Evolutionary conservation across 2,329 filamentous ascomycete genomes (phyloP).

Genomic region (Venturia carpophila): DNA sequence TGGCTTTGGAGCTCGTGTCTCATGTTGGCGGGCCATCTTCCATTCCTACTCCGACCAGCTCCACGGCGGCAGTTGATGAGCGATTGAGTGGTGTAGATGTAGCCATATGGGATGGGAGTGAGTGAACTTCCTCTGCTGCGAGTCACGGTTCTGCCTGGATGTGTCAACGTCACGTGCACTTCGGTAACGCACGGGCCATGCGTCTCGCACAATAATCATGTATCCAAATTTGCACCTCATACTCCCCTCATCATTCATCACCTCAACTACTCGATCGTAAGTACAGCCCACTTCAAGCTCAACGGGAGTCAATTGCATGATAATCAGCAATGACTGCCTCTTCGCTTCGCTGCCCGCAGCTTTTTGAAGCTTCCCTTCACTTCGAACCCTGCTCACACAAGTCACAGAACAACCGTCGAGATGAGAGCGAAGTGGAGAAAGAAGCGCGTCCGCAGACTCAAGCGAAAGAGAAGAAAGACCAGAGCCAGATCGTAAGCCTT

Average conservation of each 20-base stretch:
- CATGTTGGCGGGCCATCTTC: not conserved
- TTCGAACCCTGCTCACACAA: constrained; percentile 4
- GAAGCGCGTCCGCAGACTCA: constrained; percentile 98
- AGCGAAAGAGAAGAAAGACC: constrained; percentile 99
- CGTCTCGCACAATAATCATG: not conserved
- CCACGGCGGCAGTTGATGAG: not conserved
- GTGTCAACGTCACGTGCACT: not conserved
- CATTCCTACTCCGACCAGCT: not conserved
- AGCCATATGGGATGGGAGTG: not conserved
- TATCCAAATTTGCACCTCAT: not conserved
- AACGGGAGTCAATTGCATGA: constrained; percentile 5
- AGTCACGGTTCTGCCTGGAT: too few species aligned
- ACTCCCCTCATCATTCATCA: not conserved
- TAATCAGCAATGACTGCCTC: not conserved
- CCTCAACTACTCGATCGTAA: constrained; percentile 2
- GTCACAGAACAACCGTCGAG: constrained; percentile 29
- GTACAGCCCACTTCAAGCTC: not conserved
- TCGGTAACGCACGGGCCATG: not conserved
- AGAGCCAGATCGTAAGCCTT: constrained; percentile 82
- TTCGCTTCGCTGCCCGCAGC: not conserved
- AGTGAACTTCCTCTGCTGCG: not conserved
- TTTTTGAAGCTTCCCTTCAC: not conserved
- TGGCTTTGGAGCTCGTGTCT: not conserved
- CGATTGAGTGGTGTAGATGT: not conserved
- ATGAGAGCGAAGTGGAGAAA: constrained; percentile 99